phyloP scores from a whole-genome alignment of 164 flowering plant genomes.

The Kalanchoe fedtschenkoi region DNA sequence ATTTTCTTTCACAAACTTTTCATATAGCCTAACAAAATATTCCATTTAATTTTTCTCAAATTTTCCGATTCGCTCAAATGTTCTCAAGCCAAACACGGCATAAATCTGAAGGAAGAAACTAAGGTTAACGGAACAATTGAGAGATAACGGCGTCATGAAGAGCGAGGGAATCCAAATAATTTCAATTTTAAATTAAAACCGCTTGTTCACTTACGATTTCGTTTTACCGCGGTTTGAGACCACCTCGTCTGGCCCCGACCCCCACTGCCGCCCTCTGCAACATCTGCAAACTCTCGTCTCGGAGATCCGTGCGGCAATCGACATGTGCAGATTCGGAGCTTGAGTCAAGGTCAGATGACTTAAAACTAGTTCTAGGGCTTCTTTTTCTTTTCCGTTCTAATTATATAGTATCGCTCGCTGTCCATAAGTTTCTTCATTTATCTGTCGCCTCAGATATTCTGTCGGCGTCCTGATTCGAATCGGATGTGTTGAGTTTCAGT shows the following conservation, averaged over 20 bases:
- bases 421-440: background rate
- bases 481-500: too few species aligned
- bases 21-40: too few species aligned
- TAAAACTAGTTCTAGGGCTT: background rate
- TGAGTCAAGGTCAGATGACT: background rate
- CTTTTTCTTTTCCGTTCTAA: background rate
- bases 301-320: background rate
- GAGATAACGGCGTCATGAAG: conserved; percentile 8
- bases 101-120: too few species aligned
- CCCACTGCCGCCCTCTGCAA: too few species aligned
- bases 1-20: too few species aligned
- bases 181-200: background rate
- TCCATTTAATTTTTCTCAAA: too few species aligned
- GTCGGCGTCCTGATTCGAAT: too few species aligned
- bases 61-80: too few species aligned
- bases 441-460: too few species aligned
- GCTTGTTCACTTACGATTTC: background rate
- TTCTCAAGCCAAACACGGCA: too few species aligned
- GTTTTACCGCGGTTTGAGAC: background rate
- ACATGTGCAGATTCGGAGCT: background rate
- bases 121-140: background rate
- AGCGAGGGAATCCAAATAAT: conserved; percentile 16
- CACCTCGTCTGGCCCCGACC: too few species aligned
- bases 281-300: background rate
- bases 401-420: too few species aligned